Conservation (phyloP, 2,329 filamentous ascomycete genomes). For the Talaromyces sp. region DNA sequence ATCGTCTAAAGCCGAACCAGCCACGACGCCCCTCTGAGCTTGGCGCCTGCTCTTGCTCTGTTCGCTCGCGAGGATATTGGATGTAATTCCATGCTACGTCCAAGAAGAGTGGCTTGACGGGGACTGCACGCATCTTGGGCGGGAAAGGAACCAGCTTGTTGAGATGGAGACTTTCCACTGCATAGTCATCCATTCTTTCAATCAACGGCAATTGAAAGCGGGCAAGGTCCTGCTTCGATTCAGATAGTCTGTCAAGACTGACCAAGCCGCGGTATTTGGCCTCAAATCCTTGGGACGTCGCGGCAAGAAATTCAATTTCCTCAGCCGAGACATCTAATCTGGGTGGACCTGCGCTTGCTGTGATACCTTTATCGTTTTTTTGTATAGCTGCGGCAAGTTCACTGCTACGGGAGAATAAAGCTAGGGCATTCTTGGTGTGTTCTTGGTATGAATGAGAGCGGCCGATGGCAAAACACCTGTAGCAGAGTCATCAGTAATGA, state of each 20-base stretch:
- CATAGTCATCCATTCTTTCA: slow-evolving; percentile 72
- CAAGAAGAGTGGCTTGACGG: slow-evolving; percentile 91
- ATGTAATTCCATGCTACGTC: slow-evolving; percentile 99
- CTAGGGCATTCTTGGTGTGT: slow-evolving; percentile 74
- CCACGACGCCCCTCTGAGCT: slow-evolving; percentile 60
- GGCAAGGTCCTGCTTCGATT: slow-evolving; percentile 43
- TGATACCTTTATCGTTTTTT: slow-evolving; percentile 44
- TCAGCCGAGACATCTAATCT: slow-evolving; percentile 64
- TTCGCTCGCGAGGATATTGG: slow-evolving; percentile 68
- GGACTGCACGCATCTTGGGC: slow-evolving; percentile 74
- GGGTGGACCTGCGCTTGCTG: slow-evolving; percentile 50
- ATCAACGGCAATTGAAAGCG: slow-evolving; percentile 59
- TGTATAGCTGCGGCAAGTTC: slow-evolving; percentile 56
- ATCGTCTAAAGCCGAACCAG: slow-evolving; percentile 69
- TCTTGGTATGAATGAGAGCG: slow-evolving; percentile 75
- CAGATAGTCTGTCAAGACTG: slow-evolving; percentile 66
- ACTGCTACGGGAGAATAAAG: slow-evolving; percentile 70
- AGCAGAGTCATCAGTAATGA: background rate
- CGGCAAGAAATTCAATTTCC: slow-evolving; percentile 57
- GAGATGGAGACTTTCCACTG: slow-evolving; percentile 66
- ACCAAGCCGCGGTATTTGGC: slow-evolving; percentile 81
- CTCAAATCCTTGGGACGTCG: slow-evolving; percentile 65
- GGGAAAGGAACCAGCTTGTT: slow-evolving; percentile 82
- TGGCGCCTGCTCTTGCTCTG: slow-evolving; percentile 26
- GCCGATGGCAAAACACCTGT: slow-evolving; percentile 74